These are phyloP conservation scores for Xylariaceae sp. DNA, from an alignment of 2,329 filamentous ascomycete genomes.

Conservation along the genomic window DNA sequence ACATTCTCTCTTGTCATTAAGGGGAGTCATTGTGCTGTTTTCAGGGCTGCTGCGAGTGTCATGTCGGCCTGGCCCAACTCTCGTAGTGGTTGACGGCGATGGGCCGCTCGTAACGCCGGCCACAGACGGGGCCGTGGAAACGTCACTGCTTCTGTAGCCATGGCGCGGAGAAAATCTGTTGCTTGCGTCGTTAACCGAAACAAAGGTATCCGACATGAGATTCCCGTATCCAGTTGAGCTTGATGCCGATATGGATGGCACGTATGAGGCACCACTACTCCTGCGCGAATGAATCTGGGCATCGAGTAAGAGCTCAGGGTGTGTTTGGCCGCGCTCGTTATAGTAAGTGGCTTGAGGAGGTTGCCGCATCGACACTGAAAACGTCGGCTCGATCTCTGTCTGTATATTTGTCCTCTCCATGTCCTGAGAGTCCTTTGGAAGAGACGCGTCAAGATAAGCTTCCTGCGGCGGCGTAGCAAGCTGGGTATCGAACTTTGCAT, in stretches of 20 bases:
- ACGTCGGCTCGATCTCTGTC: conserved; percentile 29
- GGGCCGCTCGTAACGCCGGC: conserved; percentile 44
- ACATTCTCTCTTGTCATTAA: conserved; percentile 51
- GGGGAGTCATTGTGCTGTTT: conserved; percentile 49
- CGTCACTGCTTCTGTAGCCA: conserved; percentile 44
- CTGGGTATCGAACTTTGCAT: conserved; percentile 61
- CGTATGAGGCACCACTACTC: conserved; percentile 36
- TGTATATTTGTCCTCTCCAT: conserved; percentile 32
- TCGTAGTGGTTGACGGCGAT: conserved; percentile 39
- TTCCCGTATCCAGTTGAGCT: conserved; percentile 35
- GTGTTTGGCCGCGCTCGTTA: conserved; percentile 32
- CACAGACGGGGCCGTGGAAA: conserved; percentile 48
- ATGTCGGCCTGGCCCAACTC: conserved; percentile 44
- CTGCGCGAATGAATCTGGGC: conserved; percentile 38
- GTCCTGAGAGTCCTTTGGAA: conserved; percentile 32
- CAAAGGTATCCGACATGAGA: conserved; percentile 32
- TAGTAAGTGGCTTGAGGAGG: conserved; percentile 39
- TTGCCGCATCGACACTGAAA: conserved; percentile 28
- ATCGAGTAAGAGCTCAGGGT: conserved; percentile 31
- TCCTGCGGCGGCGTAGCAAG: conserved; percentile 38
- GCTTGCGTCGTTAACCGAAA: conserved; percentile 34
- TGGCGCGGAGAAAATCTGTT: conserved; percentile 32
- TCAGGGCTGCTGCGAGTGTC: conserved; percentile 33
- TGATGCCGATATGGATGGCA: conserved; percentile 34
- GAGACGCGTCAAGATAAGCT: conserved; percentile 35